Evolutionary conservation across 805 yeast genomes (phyloP).

Genomic region (Yarrowia sp.): DNA sequence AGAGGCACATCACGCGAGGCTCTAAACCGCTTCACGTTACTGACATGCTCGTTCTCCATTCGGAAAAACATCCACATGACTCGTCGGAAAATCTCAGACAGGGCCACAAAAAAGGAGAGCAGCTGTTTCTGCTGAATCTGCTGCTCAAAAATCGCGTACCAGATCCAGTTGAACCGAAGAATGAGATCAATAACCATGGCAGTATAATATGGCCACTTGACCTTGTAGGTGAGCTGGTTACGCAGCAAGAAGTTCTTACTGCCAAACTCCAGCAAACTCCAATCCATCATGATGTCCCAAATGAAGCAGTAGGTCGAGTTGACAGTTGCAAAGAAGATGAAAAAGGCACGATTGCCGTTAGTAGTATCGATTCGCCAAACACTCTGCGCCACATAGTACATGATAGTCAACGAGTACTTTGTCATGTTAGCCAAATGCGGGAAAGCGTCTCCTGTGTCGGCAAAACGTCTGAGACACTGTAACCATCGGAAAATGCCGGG

Average conservation of each 20-base stretch:
- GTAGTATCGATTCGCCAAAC: slow-evolving; percentile 66
- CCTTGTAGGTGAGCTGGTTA: slow-evolving; percentile 63
- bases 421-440: slow-evolving; percentile 90
- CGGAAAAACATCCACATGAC: slow-evolving; percentile 89
- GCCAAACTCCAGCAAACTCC: slow-evolving; percentile 77
- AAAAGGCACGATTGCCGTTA: slow-evolving; percentile 49
- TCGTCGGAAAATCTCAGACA: slow-evolving; percentile 79
- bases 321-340: slow-evolving; percentile 69
- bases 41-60: slow-evolving; percentile 93
- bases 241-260: slow-evolving; percentile 60
- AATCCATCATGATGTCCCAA: slow-evolving; percentile 96
- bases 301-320: slow-evolving; percentile 67
- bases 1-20: slow-evolving; percentile 85
- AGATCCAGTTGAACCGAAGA: slow-evolving; percentile 87
- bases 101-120: slow-evolving; percentile 77
- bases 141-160: slow-evolving; percentile 72
- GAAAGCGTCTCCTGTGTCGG: slow-evolving; percentile 92
- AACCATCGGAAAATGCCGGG: slow-evolving; percentile 89
- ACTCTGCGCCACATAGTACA: slow-evolving; percentile 71
- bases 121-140: slow-evolving; percentile 85
- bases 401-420: slow-evolving; percentile 66
- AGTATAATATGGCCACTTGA: slow-evolving; percentile 61
- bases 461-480: slow-evolving; percentile 87
- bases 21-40: slow-evolving; percentile 79
- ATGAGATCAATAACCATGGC: slow-evolving; percentile 74